Evolutionary conservation across 2,329 filamentous ascomycete genomes (phyloP).

Genomic region (Daldinia sp.): DNA sequence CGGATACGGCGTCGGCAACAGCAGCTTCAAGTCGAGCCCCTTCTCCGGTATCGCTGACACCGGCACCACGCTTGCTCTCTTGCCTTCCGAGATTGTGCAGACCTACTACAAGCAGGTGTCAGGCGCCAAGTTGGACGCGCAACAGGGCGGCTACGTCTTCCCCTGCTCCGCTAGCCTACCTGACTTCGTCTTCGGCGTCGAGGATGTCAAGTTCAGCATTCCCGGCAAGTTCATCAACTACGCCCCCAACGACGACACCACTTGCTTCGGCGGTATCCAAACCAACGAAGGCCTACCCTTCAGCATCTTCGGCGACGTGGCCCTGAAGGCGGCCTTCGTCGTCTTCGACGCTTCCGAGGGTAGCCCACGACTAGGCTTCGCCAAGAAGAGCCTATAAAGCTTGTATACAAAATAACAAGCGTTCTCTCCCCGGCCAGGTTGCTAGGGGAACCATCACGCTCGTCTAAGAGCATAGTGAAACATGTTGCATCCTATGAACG

Average conservation of each 20-base stretch:
- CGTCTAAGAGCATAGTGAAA: background rate
- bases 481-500: background rate
- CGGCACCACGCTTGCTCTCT: constrained; percentile 65
- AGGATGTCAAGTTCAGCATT: constrained; percentile 56
- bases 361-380: constrained; percentile 55
- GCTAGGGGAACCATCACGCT: background rate
- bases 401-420: too few species aligned
- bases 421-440: background rate
- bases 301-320: constrained; percentile 71
- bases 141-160: constrained; percentile 60
- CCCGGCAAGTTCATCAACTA: constrained; percentile 61
- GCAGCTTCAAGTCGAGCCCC: constrained; percentile 32
- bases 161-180: constrained; percentile 58
- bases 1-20: constrained; percentile 43
- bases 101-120: constrained; percentile 61
- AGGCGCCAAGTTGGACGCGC: constrained; percentile 50
- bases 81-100: constrained; percentile 55
- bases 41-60: constrained; percentile 64
- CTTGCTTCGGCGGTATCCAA: constrained; percentile 74
- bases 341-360: constrained; percentile 60
- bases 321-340: constrained; percentile 71
- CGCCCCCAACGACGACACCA: constrained; percentile 53
- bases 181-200: constrained; percentile 59
- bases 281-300: constrained; percentile 47
- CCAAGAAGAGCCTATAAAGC: constrained; percentile 46